Percentiles rank a stretch among this genome's conserved stretches.
Evolutionary conservation across 805 yeast species (phyloP).

Genomic region (Lipomyces sp.): DNA sequence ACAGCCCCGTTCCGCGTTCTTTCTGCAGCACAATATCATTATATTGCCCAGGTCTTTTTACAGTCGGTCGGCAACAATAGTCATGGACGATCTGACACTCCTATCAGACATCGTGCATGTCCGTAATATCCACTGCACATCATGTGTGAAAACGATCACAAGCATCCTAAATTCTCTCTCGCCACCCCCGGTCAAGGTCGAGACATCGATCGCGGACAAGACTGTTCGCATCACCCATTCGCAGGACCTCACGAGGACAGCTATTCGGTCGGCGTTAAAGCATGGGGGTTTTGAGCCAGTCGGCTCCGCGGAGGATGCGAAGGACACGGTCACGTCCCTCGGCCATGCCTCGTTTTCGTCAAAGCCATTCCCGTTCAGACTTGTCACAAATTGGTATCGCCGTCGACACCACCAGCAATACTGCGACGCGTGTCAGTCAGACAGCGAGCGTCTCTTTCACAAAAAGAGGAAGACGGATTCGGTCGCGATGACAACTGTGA

Average conservation of each 20-base stretch:
- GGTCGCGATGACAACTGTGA: conserved; percentile 1
- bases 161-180: conserved; percentile 30
- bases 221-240: conserved; percentile 36
- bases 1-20: background rate
- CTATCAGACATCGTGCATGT: conserved; percentile 32
- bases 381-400: conserved; percentile 28
- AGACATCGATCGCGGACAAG: conserved; percentile 29
- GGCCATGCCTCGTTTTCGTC: conserved; percentile 23
- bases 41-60: background rate
- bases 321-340: conserved; percentile 4
- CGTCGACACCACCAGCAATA: conserved; percentile 34
- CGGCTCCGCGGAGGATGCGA: conserved; percentile 19
- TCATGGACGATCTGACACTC: conserved; percentile 24
- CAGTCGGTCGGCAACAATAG: background rate
- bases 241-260: conserved; percentile 25
- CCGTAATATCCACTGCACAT: conserved; percentile 38
- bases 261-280: conserved; percentile 35
- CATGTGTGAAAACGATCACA: conserved; percentile 37
- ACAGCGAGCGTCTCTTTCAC: conserved; percentile 17
- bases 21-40: background rate
- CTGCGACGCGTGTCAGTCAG: conserved; percentile 33
- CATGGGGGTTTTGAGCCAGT: conserved; percentile 40
- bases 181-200: conserved; percentile 31
- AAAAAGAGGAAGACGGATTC: conserved; percentile 9
- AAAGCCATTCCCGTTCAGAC: conserved; percentile 33